These are phyloP conservation scores for Aegilops umbellulata DNA, from an alignment of 176 grass and related monocot genomes.

Conservation along the genomic window DNA sequence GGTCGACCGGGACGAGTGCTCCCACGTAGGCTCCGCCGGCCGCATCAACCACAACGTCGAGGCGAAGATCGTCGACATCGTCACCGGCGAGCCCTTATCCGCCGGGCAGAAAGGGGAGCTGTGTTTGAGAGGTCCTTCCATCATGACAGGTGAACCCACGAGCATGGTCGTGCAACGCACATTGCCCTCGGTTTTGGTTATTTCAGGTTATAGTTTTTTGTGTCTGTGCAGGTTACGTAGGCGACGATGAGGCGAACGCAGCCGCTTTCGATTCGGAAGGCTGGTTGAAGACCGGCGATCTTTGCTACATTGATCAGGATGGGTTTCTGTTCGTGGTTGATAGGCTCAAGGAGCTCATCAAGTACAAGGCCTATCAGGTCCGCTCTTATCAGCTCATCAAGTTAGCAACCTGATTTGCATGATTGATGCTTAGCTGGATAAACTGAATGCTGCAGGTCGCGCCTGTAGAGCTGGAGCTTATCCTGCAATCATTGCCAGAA, in stretches of 20 bases:
- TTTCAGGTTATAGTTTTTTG: neutral
- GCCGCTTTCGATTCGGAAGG: constrained; percentile 55
- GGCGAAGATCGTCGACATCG: constrained; percentile 47
- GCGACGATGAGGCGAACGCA: constrained; percentile 65
- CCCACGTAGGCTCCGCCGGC: constrained; percentile 41
- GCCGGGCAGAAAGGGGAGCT: constrained; percentile 60
- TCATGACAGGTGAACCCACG: constrained; percentile 53
- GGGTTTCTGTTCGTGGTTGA: constrained; percentile 67
- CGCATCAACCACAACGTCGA: constrained; percentile 36
- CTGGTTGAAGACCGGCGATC: constrained; percentile 78
- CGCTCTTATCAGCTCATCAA: neutral
- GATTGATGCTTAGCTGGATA: neutral
- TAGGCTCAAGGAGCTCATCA: constrained; percentile 80
- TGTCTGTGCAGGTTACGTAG: constrained; percentile 51
- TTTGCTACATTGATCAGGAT: constrained; percentile 71
- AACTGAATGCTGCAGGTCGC: constrained; percentile 49
- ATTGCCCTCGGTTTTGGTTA: neutral
- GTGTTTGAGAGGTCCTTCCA: constrained; percentile 41
- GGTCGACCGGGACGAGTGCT: constrained; percentile 54
- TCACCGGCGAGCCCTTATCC: constrained; percentile 34
- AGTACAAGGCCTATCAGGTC: constrained; percentile 96
- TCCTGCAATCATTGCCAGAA: constrained; percentile 58
- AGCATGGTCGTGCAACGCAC: neutral
- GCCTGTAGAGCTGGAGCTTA: constrained; percentile 71
- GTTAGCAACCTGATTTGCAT: neutral